A percentile compares a stretch with the other conserved stretches of the same genome.
Conservation (phyloP, 371 early-diverging fungal species). For the Mortierella sp. region DNA sequence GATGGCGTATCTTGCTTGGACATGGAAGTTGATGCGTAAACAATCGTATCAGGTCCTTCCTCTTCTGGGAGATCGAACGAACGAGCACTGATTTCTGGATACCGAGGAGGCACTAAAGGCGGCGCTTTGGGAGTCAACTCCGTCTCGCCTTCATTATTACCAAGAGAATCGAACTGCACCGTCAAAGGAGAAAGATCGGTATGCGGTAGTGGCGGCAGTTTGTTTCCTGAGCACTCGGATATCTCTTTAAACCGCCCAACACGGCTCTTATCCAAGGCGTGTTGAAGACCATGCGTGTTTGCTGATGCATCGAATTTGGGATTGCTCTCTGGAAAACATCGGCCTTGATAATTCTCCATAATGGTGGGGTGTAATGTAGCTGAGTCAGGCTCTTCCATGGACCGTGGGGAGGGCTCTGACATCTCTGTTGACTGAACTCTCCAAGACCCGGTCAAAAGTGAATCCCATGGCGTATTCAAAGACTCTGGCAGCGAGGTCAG, state of each 20-base stretch:
- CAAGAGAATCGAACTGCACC: background rate
- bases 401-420: background rate
- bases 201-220: background rate
- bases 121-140: background rate
- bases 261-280: no score
- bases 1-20: background rate
- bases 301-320: no score
- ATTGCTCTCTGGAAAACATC: no score
- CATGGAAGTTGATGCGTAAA: conserved; percentile 13
- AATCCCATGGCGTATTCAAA: no score
- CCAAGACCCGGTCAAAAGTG: background rate
- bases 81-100: conserved; percentile 28
- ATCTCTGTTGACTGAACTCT: background rate
- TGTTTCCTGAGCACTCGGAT: background rate
- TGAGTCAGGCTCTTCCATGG: background rate
- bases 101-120: conserved; percentile 31
- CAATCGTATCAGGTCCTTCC: conserved; percentile 25
- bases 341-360: no score
- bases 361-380: background rate
- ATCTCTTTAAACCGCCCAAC: no score
- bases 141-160: background rate
- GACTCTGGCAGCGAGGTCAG: background rate
- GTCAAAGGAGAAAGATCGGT: background rate
- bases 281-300: no score
- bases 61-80: conserved; percentile 31